Evolutionary conservation across 495 filamentous ascomycete genomes (phyloP), one percentile per base, ranked within the genome.

Genomic region (Aspergillus asperescens): DNA sequence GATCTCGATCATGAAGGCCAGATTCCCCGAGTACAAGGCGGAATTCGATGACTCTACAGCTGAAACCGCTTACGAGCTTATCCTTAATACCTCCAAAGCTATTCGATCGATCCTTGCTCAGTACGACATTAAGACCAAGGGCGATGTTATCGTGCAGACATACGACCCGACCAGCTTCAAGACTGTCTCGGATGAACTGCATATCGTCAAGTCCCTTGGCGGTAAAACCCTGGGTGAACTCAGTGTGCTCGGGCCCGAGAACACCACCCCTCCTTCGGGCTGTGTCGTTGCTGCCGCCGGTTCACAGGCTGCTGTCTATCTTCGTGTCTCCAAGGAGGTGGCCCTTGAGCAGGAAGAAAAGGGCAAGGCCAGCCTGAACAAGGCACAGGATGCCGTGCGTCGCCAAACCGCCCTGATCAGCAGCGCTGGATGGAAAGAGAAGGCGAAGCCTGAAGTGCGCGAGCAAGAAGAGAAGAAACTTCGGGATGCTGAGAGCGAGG

Each of bases 281-380:
- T 89, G 84, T 62, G 86, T 86, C 7, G 84, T 86, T 18, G 84
- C 81, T 65, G 74, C 83, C 22, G 78, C 89, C 37, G 81, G 81
- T 25, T 72, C 83, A 31, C 69, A 78, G 37, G 83, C 84, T 3
- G 80, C 81, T 27, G 86, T 87, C 49, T 88, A 84, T 70, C 72
- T 91, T 16, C 77, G 84, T 47, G 83, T 90, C 59, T 70, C 72
- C 27, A 85, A 84, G 69, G 81, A 81, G 54, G 81, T 90, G 39
- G 80, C 88, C 47, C 72, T 85, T 15, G 80, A 83, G 56, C 77
- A 74, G 45, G 82, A 85, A 61, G 69, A 74, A 60, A 85, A 85
- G 74, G 82, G 82, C 27, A 72, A 74, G 62, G 79, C 76, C 59
- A 80, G 77, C 34, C 58, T 75, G n/a, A 59, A 65, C 34, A 62